Evolutionary conservation across 2,329 filamentous ascomycete species (phyloP).

Genomic region (Myriosclerotinia curreyana): DNA sequence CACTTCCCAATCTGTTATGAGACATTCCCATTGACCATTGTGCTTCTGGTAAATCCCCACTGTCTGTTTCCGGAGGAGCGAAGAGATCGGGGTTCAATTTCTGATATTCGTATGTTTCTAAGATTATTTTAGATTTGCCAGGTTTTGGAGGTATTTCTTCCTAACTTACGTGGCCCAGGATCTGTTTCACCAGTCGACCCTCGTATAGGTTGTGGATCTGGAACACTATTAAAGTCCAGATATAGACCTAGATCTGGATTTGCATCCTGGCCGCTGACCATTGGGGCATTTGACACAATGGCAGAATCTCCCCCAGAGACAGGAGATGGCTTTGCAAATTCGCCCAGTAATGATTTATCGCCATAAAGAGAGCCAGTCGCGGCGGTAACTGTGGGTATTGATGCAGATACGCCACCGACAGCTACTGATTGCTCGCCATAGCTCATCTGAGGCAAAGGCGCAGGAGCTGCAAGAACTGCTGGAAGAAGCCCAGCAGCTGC

Average conservation of each 20-base stretch:
- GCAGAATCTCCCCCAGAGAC: slow-evolving; percentile 43
- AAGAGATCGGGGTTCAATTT: slow-evolving; percentile 53
- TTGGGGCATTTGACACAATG: slow-evolving; percentile 42
- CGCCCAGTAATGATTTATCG: slow-evolving; percentile 43
- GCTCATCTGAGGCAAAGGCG: slow-evolving; percentile 38
- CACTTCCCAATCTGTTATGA: slow-evolving; percentile 45
- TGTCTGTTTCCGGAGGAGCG: slow-evolving; percentile 53
- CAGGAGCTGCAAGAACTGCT: slow-evolving; percentile 20
- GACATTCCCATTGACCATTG: slow-evolving; percentile 55
- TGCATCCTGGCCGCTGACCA: slow-evolving; percentile 51
- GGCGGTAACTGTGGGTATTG: slow-evolving; percentile 42
- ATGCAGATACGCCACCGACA: slow-evolving; percentile 44
- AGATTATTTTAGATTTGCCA: not conserved
- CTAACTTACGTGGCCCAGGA: slow-evolving; percentile 45
- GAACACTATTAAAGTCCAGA: slow-evolving; percentile 51
- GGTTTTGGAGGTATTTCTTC: not conserved
- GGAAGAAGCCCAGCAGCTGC: slow-evolving; percentile 24
- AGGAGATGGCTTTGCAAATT: slow-evolving; percentile 42
- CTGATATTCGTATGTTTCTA: slow-evolving; percentile 48
- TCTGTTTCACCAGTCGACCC: slow-evolving; percentile 49
- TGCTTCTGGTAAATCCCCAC: slow-evolving; percentile 46
- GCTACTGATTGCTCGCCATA: slow-evolving; percentile 46
- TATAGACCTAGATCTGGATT: slow-evolving; percentile 50
- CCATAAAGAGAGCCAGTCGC: slow-evolving; percentile 45
- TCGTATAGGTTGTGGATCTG: slow-evolving; percentile 54